These are phyloP conservation scores for Leishmania tropica DNA, from an alignment of 208 protist species.

Conservation along the genomic window DNA sequence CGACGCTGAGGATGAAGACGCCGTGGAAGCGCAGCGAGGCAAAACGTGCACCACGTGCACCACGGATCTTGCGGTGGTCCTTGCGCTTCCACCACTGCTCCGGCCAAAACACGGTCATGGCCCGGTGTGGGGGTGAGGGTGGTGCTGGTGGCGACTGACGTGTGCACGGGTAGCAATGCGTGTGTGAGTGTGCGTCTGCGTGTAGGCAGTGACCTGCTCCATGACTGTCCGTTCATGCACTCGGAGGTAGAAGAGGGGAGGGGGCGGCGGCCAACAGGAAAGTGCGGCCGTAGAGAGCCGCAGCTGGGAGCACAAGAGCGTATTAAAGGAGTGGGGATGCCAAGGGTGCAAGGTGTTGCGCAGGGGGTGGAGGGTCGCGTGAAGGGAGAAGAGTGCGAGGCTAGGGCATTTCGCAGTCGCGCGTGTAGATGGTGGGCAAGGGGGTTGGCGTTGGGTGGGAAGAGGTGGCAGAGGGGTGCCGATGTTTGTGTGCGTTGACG, in stretches of 20 bases:
- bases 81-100: constrained; percentile 67
- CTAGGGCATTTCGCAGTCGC: not conserved
- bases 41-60: constrained; percentile 60
- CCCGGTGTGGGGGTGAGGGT: not conserved
- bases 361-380: too few relatives aligned
- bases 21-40: constrained; percentile 55
- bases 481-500: not conserved
- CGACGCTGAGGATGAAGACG: constrained; percentile 40
- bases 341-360: not conserved
- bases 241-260: too few relatives aligned
- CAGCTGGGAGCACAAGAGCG: not conserved
- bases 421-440: not conserved
- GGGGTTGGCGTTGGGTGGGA: not conserved
- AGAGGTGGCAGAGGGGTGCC: not conserved
- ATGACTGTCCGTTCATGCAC: not conserved
- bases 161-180: not conserved
- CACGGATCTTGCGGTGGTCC: constrained; percentile 62
- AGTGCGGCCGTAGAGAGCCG: not conserved
- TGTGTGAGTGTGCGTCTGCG: not conserved
- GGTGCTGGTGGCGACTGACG: not conserved
- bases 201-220: not conserved
- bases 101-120: constrained; percentile 43
- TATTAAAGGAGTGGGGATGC: not conserved
- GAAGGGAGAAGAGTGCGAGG: not conserved
- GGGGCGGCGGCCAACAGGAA: too few relatives aligned